Conservation (phyloP, 768 basidiomycete genomes). For the Suillus alpinus region DNA sequence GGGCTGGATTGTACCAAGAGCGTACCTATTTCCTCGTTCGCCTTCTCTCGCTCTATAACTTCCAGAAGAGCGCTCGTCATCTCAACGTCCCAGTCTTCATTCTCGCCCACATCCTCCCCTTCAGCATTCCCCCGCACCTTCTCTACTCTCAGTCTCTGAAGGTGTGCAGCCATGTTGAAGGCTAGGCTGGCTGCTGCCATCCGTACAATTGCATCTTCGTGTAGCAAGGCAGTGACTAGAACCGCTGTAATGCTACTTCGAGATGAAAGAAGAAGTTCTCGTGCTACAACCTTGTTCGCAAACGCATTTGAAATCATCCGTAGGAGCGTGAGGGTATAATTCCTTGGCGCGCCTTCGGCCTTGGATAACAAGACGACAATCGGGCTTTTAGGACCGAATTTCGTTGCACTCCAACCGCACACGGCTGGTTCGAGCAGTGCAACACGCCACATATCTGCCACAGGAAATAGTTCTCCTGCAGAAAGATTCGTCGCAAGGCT, state of each 20-base stretch:
- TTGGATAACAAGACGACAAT: constrained; percentile 47
- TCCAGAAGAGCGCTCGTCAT: constrained; percentile 80
- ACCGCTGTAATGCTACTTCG: constrained; percentile 45
- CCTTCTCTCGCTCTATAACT: constrained; percentile 66
- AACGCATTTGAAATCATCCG: constrained; percentile 72
- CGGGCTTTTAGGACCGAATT: constrained; percentile 35
- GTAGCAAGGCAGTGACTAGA: constrained; percentile 65
- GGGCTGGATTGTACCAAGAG: constrained; percentile 9
- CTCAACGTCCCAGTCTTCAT: constrained; percentile 86
- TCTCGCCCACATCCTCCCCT: constrained; percentile 44
- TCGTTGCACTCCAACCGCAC: constrained; percentile 45
- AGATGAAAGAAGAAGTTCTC: constrained; percentile 36
- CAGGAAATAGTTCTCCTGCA: constrained; percentile 64
- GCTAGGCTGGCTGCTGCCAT: constrained; percentile 80
- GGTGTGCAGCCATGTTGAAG: constrained; percentile 67
- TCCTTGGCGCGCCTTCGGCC: constrained; percentile 41
- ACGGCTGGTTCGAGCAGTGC: constrained; percentile 65
- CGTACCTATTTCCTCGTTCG: constrained; percentile 81
- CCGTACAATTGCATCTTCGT: constrained; percentile 64
- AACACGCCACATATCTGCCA: constrained; percentile 81
- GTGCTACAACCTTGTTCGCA: constrained; percentile 38
- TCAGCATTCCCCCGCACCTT: constrained; percentile 29
- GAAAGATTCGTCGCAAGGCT: constrained; percentile 46
- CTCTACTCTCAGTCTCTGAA: constrained; percentile 63
- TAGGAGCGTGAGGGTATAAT: constrained; percentile 61